Evolutionary conservation across 768 basidiomycete species (phyloP), one percentile per base, ranked within the genome.

Genomic region (Asterophora lycoperdoides): DNA sequence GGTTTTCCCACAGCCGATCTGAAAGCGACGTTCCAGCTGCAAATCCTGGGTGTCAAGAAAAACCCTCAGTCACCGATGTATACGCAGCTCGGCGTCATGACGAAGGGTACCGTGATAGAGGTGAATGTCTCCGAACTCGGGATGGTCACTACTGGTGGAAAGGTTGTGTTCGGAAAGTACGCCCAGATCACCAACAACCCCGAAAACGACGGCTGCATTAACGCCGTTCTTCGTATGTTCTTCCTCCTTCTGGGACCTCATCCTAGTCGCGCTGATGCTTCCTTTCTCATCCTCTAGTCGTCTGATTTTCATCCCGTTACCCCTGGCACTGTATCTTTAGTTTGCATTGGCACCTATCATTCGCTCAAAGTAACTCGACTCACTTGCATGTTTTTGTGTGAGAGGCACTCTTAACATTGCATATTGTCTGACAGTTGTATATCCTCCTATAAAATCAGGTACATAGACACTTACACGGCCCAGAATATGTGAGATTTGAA

Each of bases 61-160:
- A 99, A 99, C 62, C 96, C 96, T 19, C 96, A 98, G 65, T 96
- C 93, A 15, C 95, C 96, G 0, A 94, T 94, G 89, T 94, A 93
- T 63, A 93, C 93, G 0, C 90, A 93, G 61, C 81, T 94, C 34
- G 95, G 95, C 43, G 96, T 99, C 32, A 79, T 99, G 71, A 98
- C 96, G 4, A 98, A 98, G 68, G 96, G 96, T 41, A 99, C 96
- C 1, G 85, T 99, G 56, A 86, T 99, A 48, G 96, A 99, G 65
- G 95, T 98, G 59, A 98, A 99, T 60, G 93, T 96, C n/a, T 95
- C 93, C 35, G 95, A 98, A 67, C 74, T 98, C 54, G 95, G 95
- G 46, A 86, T 97, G 80, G 95, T 98, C 32, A 97, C 95, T 10
- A 86, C 95, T 2, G 93, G 95, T 44, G 95, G 95, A 54, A 97